Conservation (phyloP, 2,329 filamentous ascomycete genomes). For the Penicillium sp. region DNA sequence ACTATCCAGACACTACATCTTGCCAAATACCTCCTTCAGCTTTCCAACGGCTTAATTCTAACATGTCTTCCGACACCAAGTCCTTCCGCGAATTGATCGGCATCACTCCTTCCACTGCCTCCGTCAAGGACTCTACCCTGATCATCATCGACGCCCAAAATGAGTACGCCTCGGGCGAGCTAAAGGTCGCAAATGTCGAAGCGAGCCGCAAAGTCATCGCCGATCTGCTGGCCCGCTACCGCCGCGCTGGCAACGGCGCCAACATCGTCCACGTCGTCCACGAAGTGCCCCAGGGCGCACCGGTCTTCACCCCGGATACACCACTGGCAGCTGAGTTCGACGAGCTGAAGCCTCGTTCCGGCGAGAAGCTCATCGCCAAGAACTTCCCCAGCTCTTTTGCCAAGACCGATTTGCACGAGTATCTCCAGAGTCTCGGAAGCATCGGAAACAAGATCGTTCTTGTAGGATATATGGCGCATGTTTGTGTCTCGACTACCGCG, state of each 20-base stretch:
- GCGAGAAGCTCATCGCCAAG: constrained; percentile 50
- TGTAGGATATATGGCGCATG: constrained; percentile 53
- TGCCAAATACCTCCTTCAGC: background rate
- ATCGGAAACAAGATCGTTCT: constrained; percentile 60
- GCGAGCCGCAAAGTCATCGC: constrained; percentile 59
- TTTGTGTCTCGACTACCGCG: constrained; percentile 65
- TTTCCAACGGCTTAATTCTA: background rate
- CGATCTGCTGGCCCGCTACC: constrained; percentile 60
- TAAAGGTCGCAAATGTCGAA: constrained; percentile 57
- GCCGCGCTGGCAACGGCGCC: constrained; percentile 46
- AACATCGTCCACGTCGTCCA: constrained; percentile 66
- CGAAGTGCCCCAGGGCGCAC: constrained; percentile 60
- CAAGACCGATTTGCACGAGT: constrained; percentile 59
- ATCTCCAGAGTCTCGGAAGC: constrained; percentile 51
- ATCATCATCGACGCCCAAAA: constrained; percentile 73
- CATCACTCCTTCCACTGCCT: constrained; percentile 57
- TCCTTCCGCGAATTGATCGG: constrained; percentile 58
- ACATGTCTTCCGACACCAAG: background rate
- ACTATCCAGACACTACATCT: background rate
- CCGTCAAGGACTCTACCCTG: constrained; percentile 59
- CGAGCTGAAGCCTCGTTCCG: constrained; percentile 55
- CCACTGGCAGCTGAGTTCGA: constrained; percentile 61
- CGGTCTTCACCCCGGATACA: constrained; percentile 66
- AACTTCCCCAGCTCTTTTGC: background rate
- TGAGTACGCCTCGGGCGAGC: constrained; percentile 60